Percentiles rank a stretch among this genome's conserved stretches.
Evolutionary conservation across 1,139 yeast genomes (phyloP).

Genomic region (Candida buenavistaensis): DNA sequence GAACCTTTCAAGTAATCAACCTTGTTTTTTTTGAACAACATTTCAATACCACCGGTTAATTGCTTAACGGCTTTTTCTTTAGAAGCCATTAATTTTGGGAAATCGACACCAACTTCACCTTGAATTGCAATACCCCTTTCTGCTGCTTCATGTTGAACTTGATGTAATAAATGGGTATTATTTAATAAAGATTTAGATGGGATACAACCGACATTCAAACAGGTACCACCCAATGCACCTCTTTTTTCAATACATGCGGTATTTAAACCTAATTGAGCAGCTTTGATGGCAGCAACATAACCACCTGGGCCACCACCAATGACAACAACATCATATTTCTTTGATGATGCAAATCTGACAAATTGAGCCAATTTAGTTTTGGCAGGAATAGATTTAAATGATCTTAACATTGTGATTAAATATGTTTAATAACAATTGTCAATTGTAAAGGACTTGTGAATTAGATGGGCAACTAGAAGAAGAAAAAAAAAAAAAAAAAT

Average conservation of each 20-base stretch:
- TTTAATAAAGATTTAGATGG: slow-evolving; percentile 95
- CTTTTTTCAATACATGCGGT: slow-evolving; percentile 98
- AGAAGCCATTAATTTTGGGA: slow-evolving; percentile 82
- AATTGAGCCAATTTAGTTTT: slow-evolving; percentile 22
- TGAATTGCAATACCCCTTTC: slow-evolving; percentile 86
- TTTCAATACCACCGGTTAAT: slow-evolving; percentile 90
- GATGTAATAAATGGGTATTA: slow-evolving; percentile 92
- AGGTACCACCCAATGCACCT: slow-evolving; percentile 96
- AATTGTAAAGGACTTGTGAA: too few relatives aligned
- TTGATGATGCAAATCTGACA: slow-evolving; percentile 40
- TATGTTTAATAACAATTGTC: too few relatives aligned
- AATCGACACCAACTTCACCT: slow-evolving; percentile 71
- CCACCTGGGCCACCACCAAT: slow-evolving; percentile 99
- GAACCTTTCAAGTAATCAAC: slow-evolving; percentile 93
- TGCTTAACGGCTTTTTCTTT: slow-evolving; percentile 89
- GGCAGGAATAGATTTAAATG: slow-evolving; percentile 10
- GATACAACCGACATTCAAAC: slow-evolving; percentile 97
- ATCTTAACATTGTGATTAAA: slow-evolving; percentile 15
- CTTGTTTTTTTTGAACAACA: slow-evolving; percentile 92
- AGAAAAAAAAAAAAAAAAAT: too few relatives aligned
- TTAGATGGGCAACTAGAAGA: too few relatives aligned
- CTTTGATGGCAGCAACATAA: slow-evolving; percentile 96
- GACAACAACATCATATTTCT: slow-evolving; percentile 87
- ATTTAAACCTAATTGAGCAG: slow-evolving; percentile 92
- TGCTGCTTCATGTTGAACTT: slow-evolving; percentile 80